Percentiles rank a stretch among this genome's conserved stretches.
phyloP scores from a whole-genome alignment of 2,329 filamentous ascomycete species.

The Aspergillus sp. region DNA sequence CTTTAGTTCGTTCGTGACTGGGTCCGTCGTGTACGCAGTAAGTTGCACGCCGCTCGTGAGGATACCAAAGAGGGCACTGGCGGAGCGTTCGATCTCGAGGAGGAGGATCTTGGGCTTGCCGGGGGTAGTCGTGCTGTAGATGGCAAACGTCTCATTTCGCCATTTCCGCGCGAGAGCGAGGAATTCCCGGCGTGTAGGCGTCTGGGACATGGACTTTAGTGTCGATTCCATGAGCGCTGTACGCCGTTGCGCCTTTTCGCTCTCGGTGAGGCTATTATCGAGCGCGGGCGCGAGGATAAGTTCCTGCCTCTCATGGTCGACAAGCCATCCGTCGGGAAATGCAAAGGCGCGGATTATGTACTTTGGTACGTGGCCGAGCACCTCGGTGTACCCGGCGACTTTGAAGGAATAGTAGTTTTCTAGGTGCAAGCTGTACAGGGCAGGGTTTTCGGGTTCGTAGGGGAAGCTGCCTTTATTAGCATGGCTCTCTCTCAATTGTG shows the following conservation, averaged over 20 bases:
- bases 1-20: constrained; percentile 7
- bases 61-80: constrained; percentile 48
- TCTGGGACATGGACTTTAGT: neutral
- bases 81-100: constrained; percentile 49
- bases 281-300: neutral
- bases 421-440: neutral
- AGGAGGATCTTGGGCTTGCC: constrained; percentile 41
- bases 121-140: constrained; percentile 36
- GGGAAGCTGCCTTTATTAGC: neutral
- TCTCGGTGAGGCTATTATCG: neutral
- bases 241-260: neutral
- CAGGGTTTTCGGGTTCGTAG: neutral
- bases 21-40: constrained; percentile 37
- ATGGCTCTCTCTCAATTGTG: neutral
- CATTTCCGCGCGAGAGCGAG: constrained; percentile 26
- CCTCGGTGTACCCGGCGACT: neutral
- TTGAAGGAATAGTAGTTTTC: constrained; percentile 9
- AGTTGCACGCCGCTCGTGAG: constrained; percentile 51
- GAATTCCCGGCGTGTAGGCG: neutral
- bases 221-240: neutral
- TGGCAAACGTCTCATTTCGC: constrained; percentile 48
- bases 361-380: constrained; percentile 11
- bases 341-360: neutral
- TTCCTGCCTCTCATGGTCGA: neutral
- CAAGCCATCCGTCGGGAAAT: constrained; percentile 7